phyloP scores from a whole-genome alignment of 495 filamentous ascomycete genomes.

The Lasiosphaeria hispida region DNA sequence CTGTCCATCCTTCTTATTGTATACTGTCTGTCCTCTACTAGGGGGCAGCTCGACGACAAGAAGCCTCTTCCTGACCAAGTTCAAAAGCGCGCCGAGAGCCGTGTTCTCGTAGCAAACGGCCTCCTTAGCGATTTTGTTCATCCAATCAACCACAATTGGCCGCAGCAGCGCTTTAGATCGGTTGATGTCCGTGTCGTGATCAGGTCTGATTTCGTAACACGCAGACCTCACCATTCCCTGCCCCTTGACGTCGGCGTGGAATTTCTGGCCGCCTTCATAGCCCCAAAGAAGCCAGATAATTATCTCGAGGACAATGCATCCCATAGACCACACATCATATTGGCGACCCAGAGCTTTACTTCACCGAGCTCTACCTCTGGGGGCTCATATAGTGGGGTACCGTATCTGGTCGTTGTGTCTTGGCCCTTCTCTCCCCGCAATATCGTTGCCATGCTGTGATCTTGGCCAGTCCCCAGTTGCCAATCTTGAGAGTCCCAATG shows the following conservation, averaged over 20 bases:
- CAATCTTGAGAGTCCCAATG: constrained; percentile 24
- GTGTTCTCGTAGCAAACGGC: constrained; percentile 19
- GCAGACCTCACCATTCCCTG: not conserved
- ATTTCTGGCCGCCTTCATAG: constrained; percentile 12
- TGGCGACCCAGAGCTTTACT: constrained; percentile 18
- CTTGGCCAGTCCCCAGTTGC: constrained; percentile 31
- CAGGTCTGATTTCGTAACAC: not conserved
- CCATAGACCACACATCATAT: constrained; percentile 43
- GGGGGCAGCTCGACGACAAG: constrained; percentile 20
- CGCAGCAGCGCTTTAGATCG: constrained; percentile 10
- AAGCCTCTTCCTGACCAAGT: constrained; percentile 19
- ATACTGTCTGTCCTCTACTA: not conserved
- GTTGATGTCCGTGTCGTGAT: not conserved
- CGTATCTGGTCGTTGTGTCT: constrained; percentile 15
- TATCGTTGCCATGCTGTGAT: constrained; percentile 9
- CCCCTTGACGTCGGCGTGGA: constrained; percentile 15
- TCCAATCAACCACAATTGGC: constrained; percentile 6
- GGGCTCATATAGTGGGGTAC: constrained; percentile 23
- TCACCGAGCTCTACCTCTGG: constrained; percentile 23
- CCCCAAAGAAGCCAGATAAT: constrained; percentile 40
- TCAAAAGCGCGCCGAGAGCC: constrained; percentile 19
- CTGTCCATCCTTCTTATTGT: not conserved
- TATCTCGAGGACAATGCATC: constrained; percentile 36
- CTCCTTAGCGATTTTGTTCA: constrained; percentile 9
- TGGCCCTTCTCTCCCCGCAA: not conserved